phyloP scores from a whole-genome alignment of 306 rosid species.

The Sesbania bispinosa region DNA sequence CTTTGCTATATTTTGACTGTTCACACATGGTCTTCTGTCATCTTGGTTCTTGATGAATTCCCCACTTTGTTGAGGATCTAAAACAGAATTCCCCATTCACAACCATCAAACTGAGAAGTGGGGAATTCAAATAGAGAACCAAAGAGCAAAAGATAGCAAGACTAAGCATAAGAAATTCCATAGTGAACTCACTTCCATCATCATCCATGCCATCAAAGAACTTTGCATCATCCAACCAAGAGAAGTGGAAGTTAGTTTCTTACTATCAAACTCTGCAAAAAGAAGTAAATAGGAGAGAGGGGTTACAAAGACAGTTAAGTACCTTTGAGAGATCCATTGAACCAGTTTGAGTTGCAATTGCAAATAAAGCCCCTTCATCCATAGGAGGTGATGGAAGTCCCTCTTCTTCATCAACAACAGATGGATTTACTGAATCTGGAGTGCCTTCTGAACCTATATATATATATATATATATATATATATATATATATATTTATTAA shows the following conservation, averaged over 20 bases:
- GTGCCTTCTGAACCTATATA: constrained; percentile 56
- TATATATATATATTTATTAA: too few relatives aligned
- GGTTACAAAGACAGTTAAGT: constrained; percentile 21
- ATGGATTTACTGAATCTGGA: constrained; percentile 67
- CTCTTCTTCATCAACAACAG: constrained; percentile 41
- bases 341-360: constrained; percentile 50
- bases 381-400: constrained; percentile 96
- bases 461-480: too few relatives aligned
- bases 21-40: constrained; percentile 50
- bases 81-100: constrained; percentile 41
- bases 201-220: constrained; percentile 99
- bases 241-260: constrained; percentile 41
- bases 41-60: constrained; percentile 45
- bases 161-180: constrained; percentile 35
- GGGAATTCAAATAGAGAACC: constrained; percentile 41
- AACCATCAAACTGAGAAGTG: constrained; percentile 38
- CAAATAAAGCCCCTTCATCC: constrained; percentile 75
- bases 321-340: constrained; percentile 87
- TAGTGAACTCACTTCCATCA: constrained; percentile 82
- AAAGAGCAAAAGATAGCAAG: constrained; percentile 23
- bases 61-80: constrained; percentile 75
- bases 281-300: background rate
- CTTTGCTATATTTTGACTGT: constrained; percentile 37
- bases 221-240: constrained; percentile 50
- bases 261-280: constrained; percentile 9